Base-by-base conservation (phyloP, 176 grass and related monocot species). In the Rhynchospora tenuis region DNA sequence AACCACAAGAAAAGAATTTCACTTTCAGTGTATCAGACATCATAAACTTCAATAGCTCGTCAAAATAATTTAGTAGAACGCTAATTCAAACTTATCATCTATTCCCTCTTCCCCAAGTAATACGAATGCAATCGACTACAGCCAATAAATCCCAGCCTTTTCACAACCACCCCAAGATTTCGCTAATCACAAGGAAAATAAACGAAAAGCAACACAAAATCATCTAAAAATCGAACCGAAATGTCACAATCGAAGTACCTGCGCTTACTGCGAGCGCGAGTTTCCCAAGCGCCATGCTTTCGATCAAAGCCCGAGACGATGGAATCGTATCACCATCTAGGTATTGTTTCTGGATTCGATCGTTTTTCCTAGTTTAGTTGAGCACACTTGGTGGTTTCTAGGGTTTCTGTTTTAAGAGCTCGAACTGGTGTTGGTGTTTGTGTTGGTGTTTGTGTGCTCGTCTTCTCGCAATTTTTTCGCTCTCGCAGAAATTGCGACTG, bases 201-300 rank as follows among this genome's bases (percentile, higher is more conserved):
- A 65, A 4, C 1, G 7, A 26, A 44, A 23, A 26, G 48, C 13
- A 81, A 64, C 23, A 14, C 57, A 15, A 20, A 61, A 59, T 26
- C 17, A 79, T 59, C 6, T 2, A 61, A 62, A 16, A 80, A 33
- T 43, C 27, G 29, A 44, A 42, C 73, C 15, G 33, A 47, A 61
- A 61, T 4, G 44, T 45, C 6, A 61, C 3, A 48, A 64, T 47
- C 33, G 27, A 48, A 81, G 12, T 81, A 81, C 80, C 80, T 82
- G 80, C 80, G 80, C 61, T 65, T 26, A 82, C 80, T 29, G 80
- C 80, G 33, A 82, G 61, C 20, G 61, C 63, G 61, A 82, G 33
- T 68, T 82, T 82, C 10, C 80, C 80, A 50, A 79, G n/a, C 26
- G 80, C 80, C 80, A 82, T 82, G 20, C 59, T 57, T 64, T 57